These are phyloP conservation scores for Mimosa pudica DNA, from an alignment of 306 rosid species.

Conservation along the genomic window DNA sequence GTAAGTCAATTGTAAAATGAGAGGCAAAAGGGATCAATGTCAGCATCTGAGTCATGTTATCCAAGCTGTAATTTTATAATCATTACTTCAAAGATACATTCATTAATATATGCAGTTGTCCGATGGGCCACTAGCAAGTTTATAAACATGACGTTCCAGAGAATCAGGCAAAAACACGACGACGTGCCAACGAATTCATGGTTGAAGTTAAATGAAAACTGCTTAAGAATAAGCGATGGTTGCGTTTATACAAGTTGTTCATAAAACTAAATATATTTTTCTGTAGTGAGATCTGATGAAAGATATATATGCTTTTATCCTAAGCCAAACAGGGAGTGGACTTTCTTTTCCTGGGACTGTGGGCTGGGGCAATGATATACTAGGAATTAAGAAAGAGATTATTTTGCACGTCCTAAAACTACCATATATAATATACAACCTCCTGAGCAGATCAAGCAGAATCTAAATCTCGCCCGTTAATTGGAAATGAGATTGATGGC, in stretches of 20 bases:
- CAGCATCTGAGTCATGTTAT: neutral
- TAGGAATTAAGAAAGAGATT: neutral
- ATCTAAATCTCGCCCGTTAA: neutral
- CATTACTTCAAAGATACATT: neutral
- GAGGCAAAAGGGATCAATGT: neutral
- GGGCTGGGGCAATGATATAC: neutral
- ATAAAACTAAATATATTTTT: too few relatives aligned
- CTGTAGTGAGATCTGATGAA: neutral
- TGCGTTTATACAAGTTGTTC: neutral
- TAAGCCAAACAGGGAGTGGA: neutral
- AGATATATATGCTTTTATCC: neutral
- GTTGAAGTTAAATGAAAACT: neutral
- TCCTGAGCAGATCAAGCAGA: neutral
- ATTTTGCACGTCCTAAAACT: neutral
- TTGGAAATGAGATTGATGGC: neutral
- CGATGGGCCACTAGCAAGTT: neutral
- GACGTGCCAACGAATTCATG: neutral
- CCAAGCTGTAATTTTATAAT: neutral
- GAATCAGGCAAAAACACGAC: neutral
- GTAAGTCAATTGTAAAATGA: too few relatives aligned
- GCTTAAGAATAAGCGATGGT: neutral
- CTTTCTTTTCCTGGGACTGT: neutral
- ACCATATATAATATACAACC: neutral
- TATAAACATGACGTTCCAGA: neutral
- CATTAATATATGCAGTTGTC: neutral